Evolutionary conservation across 2,329 filamentous ascomycete genomes (phyloP).

Genomic region (Cyphellophora attinorum): DNA sequence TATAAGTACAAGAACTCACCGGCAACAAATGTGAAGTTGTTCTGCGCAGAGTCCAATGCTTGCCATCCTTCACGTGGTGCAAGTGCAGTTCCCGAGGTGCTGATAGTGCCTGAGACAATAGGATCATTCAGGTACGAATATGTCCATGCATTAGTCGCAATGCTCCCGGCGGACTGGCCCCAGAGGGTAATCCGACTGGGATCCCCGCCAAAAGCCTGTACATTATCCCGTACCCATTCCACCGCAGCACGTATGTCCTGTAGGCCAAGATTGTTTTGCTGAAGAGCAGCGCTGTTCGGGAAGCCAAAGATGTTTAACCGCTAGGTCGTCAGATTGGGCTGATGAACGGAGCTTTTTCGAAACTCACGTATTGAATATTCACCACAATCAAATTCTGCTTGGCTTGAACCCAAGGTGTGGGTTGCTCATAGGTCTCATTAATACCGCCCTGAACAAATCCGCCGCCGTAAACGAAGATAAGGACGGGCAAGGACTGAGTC

Average conservation of each 20-base stretch:
- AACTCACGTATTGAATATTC: slow-evolving; percentile 54
- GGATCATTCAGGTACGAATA: slow-evolving; percentile 3
- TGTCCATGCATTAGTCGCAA: slow-evolving; percentile 45
- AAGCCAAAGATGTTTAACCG: slow-evolving; percentile 63
- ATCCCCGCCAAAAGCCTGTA: slow-evolving; percentile 68
- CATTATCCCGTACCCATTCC: slow-evolving; percentile 70
- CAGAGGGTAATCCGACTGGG: slow-evolving; percentile 50
- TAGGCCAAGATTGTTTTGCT: slow-evolving; percentile 59
- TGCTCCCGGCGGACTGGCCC: slow-evolving; percentile 63
- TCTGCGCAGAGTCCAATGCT: slow-evolving; percentile 5
- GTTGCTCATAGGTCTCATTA: slow-evolving; percentile 31
- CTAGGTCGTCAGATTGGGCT: slow-evolving; percentile 43
- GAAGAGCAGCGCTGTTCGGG: slow-evolving; percentile 47
- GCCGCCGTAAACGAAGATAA: slow-evolving; percentile 64
- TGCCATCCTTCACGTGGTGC: no score
- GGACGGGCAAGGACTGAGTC: slow-evolving; percentile 38
- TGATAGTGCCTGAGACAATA: slow-evolving; percentile 6
- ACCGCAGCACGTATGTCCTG: slow-evolving; percentile 64
- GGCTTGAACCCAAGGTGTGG: slow-evolving; percentile 26
- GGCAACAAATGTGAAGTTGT: slow-evolving; percentile 22
- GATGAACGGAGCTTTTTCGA: no score
- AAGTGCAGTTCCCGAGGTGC: slow-evolving; percentile 12
- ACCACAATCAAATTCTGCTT: slow-evolving; percentile 64
- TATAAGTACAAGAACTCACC: no score
- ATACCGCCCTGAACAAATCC: slow-evolving; percentile 28